Conservation (phyloP, 305 asterid species). For the Euphrasia arctica region DNA sequence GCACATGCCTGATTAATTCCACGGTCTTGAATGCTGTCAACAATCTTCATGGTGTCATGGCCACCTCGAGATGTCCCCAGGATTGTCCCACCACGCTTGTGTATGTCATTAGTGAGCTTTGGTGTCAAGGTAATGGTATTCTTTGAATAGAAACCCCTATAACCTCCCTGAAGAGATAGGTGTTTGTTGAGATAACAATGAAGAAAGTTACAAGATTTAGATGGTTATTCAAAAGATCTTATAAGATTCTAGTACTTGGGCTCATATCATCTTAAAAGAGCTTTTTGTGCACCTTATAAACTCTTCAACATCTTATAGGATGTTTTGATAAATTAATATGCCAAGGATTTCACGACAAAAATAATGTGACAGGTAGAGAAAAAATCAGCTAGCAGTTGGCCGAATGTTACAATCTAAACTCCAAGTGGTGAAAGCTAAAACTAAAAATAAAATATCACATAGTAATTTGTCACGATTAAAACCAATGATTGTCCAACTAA, state of each 20-base stretch:
- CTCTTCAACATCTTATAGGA: too few species aligned
- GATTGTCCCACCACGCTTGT: conserved; percentile 97
- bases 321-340: background rate
- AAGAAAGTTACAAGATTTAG: conserved; percentile 2
- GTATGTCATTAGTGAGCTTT: conserved; percentile 77
- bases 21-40: conserved; percentile 96
- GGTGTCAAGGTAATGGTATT: conserved; percentile 78
- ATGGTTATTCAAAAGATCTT: background rate
- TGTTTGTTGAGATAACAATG: conserved; percentile 1
- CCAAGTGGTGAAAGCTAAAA: conserved; percentile 1
- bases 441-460: background rate
- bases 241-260: background rate
- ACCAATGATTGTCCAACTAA: conserved; percentile 36
- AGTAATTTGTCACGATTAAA: conserved; percentile 11
- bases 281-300: too few species aligned
- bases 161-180: conserved; percentile 45
- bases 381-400: conserved; percentile 16
- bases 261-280: too few species aligned
- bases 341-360: background rate
- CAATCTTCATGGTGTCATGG: conserved; percentile 83
- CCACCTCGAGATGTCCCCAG: conserved; percentile 98
- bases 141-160: conserved; percentile 86
- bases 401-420: conserved; percentile 9
- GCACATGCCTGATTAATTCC: conserved; percentile 84
- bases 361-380: background rate